Evolutionary conservation across 1,284 basidiomycete species (phyloP).

Genomic region (Apiotrichum sp.): DNA sequence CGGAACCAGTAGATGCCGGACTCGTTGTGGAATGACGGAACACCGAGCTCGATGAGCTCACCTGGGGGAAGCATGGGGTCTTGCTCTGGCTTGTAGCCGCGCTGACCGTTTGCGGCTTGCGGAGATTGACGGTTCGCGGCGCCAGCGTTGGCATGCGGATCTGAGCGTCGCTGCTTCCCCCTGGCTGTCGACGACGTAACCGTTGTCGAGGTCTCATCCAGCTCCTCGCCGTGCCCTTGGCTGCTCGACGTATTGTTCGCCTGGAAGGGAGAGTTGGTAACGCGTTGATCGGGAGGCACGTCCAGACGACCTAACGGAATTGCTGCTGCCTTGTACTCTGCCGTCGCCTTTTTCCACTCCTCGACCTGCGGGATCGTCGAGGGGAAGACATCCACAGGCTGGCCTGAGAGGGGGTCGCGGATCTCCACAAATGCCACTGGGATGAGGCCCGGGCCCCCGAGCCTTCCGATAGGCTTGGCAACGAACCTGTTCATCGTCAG

Average conservation of each 20-base stretch:
- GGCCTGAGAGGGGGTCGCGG: conserved; percentile 80
- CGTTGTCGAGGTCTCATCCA: conserved; percentile 8
- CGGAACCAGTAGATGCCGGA: conserved; percentile 97
- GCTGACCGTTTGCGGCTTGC: not conserved
- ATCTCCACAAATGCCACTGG: conserved; percentile 96
- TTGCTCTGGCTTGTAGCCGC: conserved; percentile 32
- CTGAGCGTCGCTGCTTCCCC: conserved; percentile 5
- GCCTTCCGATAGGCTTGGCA: conserved; percentile 82
- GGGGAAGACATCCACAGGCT: conserved; percentile 62
- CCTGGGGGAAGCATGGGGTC: conserved; percentile 61
- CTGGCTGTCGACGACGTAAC: conserved; percentile 1
- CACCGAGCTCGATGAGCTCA: conserved; percentile 77
- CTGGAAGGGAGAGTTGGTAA: conserved; percentile 38
- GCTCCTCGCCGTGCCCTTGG: not conserved
- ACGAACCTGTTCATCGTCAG: conserved; percentile 50
- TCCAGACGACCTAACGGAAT: conserved; percentile 91
- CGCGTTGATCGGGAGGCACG: conserved; percentile 48
- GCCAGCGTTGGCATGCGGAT: not conserved
- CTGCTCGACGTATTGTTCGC: not conserved
- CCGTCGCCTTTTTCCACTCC: conserved; percentile 95
- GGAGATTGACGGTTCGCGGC: not conserved
- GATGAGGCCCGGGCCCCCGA: conserved; percentile 93
- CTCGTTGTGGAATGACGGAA: conserved; percentile 94
- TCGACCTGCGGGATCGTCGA: conserved; percentile 85
- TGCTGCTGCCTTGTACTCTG: conserved; percentile 91